These are phyloP conservation scores for Triticum urartu DNA, from an alignment of 176 grass and related monocot species.

Conservation along the genomic window DNA sequence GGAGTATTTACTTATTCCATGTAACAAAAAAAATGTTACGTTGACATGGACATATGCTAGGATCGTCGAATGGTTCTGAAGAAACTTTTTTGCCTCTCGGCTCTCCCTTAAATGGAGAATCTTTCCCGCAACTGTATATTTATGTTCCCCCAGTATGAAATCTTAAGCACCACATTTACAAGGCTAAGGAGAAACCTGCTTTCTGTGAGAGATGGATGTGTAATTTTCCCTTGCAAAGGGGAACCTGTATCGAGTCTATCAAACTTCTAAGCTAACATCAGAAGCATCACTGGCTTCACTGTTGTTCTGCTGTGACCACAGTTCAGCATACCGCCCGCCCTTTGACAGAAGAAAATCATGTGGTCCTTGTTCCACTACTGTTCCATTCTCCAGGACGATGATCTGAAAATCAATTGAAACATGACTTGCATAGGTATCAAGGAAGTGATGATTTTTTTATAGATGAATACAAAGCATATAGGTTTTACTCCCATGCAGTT, in stretches of 20 bases:
- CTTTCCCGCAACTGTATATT: slow-evolving; percentile 20
- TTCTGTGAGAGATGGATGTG: not conserved
- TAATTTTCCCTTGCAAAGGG: slow-evolving; percentile 24
- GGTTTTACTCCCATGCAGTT: not conserved
- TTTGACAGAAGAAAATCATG: slow-evolving; percentile 80
- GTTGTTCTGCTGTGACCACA: slow-evolving; percentile 92
- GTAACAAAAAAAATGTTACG: slow-evolving; percentile 24
- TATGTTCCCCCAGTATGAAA: not conserved
- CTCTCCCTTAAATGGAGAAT: slow-evolving; percentile 16
- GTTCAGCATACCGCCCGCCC: slow-evolving; percentile 66
- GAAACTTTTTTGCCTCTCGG: not conserved
- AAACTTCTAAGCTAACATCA: slow-evolving; percentile 67
- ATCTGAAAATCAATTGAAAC: slow-evolving; percentile 68
- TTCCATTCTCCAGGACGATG: slow-evolving; percentile 88
- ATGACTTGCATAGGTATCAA: not conserved
- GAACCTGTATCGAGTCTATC: slow-evolving; percentile 15
- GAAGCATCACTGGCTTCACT: slow-evolving; percentile 64
- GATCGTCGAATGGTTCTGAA: not conserved
- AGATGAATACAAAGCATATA: slow-evolving; percentile 1
- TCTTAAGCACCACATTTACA: slow-evolving; percentile 36
- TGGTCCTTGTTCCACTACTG: slow-evolving; percentile 79
- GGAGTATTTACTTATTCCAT: slow-evolving; percentile 25
- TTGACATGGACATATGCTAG: slow-evolving; percentile 9
- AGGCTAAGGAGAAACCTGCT: slow-evolving; percentile 15
- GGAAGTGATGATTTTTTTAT: not conserved